Evolutionary conservation across 106 monocot species (phyloP).

Genomic region (Acorus calamus): DNA sequence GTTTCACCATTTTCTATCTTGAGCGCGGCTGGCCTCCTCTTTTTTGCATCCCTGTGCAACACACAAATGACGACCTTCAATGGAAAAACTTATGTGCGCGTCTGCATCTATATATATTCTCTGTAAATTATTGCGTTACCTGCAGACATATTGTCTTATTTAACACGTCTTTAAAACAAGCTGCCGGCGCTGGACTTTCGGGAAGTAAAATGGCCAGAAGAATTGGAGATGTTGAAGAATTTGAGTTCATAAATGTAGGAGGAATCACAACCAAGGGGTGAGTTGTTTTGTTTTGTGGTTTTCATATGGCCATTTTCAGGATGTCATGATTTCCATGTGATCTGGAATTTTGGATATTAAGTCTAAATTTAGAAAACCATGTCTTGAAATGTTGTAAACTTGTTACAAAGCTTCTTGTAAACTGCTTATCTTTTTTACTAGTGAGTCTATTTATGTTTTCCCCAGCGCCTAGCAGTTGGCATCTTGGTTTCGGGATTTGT

Average conservation of each 20-base stretch:
- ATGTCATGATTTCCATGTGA: background rate
- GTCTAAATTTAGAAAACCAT: no score
- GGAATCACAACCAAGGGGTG: constrained; percentile 93
- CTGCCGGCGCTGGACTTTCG: constrained; percentile 98
- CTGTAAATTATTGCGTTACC: background rate
- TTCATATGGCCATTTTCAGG: background rate
- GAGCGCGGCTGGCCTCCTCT: no score
- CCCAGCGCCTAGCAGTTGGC: constrained; percentile 78
- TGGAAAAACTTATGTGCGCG: no score
- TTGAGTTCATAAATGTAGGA: constrained; percentile 87
- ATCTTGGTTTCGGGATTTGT: constrained; percentile 89
- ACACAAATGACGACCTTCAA: no score
- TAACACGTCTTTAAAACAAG: constrained; percentile 21
- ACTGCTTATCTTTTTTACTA: no score
- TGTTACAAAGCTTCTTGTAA: no score
- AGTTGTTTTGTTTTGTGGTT: constrained; percentile 26
- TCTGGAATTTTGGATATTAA: no score
- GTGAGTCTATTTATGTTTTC: constrained; percentile 4
- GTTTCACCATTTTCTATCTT: no score
- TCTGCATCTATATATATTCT: no score
- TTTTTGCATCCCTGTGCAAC: no score
- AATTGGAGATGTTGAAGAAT: constrained; percentile 81
- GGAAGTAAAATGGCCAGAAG: constrained; percentile 98
- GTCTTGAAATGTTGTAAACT: no score
- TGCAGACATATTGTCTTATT: background rate